These are phyloP conservation scores for Cercospora janseana DNA, from an alignment of 2,329 filamentous ascomycete genomes.

Conservation along the genomic window DNA sequence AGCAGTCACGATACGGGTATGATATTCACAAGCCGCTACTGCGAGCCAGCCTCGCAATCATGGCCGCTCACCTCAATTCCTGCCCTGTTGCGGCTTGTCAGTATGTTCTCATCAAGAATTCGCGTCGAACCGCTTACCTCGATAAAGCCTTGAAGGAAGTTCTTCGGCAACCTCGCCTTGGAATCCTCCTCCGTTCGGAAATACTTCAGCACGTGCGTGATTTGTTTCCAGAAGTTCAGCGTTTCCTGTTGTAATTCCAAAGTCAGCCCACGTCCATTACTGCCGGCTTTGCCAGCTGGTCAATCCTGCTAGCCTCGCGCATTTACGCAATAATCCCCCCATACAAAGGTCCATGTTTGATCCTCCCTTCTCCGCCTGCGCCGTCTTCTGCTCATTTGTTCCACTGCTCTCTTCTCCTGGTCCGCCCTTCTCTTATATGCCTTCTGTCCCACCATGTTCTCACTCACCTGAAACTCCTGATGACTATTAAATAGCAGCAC, in stretches of 20 bases:
- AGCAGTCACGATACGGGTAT: constrained; percentile 23
- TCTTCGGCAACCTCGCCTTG: constrained; percentile 72
- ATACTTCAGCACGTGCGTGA: constrained; percentile 93
- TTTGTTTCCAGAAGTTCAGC: constrained; percentile 98
- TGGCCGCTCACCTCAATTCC: constrained; percentile 24
- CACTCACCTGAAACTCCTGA: constrained; percentile 82
- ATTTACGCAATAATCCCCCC: constrained; percentile 4
- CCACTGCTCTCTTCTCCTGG: not conserved
- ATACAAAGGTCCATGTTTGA: constrained; percentile 1
- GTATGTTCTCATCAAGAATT: not conserved
- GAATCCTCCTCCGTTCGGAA: constrained; percentile 85
- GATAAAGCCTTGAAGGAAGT: constrained; percentile 91
- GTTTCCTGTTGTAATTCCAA: constrained; percentile 66
- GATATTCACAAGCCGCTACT: constrained; percentile 33
- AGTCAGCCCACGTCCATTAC: constrained; percentile 1
- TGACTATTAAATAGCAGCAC: constrained; percentile 88
- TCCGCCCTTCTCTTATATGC: not conserved
- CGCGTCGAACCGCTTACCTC: constrained; percentile 61
- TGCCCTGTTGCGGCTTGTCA: constrained; percentile 24
- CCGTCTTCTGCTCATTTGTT: not conserved
- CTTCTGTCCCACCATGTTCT: not conserved
- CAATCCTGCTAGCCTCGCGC: no score
- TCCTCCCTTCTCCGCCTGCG: not conserved
- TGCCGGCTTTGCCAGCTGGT: no score
- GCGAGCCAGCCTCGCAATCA: constrained; percentile 5